Evolutionary conservation across 305 asterid species (phyloP).

Genomic region (Fraxinus sp.): DNA sequence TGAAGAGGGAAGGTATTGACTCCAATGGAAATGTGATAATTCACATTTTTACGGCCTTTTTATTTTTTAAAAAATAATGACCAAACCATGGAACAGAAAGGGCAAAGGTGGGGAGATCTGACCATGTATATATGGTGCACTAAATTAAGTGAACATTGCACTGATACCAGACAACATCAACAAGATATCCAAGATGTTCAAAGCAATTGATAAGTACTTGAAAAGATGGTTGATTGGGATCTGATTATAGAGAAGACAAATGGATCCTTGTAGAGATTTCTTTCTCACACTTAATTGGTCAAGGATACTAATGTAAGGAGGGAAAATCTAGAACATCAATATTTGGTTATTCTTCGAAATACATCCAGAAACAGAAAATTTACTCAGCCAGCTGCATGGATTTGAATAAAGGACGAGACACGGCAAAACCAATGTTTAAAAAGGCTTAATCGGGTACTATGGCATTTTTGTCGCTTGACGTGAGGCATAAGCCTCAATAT

Average conservation of each 20-base stretch:
- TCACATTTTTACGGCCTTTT: not conserved
- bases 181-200: not conserved
- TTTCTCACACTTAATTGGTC: not conserved
- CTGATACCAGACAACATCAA: not conserved
- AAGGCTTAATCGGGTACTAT: not conserved
- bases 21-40: not conserved
- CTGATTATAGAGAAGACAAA: not conserved
- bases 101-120: not conserved
- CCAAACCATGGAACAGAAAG: not conserved
- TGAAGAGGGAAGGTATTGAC: not conserved
- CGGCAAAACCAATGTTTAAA: not conserved
- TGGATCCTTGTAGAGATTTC: not conserved
- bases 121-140: not conserved
- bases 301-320: not conserved
- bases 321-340: not conserved
- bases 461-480: not conserved
- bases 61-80: not conserved
- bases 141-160: not conserved
- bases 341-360: not conserved
- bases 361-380: not conserved
- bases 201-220: not conserved
- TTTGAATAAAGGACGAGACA: not conserved
- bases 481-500: not conserved
- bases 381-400: not conserved
- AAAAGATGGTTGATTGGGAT: not conserved